These are phyloP conservation scores for Tetrahymena thermophila DNA, from an alignment of 73 alveolate species.

Conservation along the genomic window DNA sequence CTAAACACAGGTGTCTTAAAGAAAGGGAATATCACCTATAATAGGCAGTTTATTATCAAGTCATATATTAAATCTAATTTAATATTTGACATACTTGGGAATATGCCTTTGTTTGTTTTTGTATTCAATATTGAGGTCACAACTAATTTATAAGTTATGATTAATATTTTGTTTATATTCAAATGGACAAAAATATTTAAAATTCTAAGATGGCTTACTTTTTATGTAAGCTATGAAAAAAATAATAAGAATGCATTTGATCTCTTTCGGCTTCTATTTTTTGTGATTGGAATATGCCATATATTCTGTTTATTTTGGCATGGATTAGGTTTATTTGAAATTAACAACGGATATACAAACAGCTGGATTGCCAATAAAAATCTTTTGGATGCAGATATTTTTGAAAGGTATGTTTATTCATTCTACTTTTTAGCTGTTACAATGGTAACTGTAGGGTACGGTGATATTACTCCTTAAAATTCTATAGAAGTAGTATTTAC, in stretches of 20 bases:
- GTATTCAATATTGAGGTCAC: not conserved
- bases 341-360: not conserved
- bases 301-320: conserved; percentile 10
- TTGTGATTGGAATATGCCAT: not conserved
- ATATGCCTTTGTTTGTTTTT: not conserved
- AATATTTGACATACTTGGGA: not conserved
- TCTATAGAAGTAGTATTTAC: conserved; percentile 44
- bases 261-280: not conserved
- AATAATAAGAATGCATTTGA: conserved; percentile 8
- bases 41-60: not conserved
- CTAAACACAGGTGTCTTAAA: conserved; percentile 7
- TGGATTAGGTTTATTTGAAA: conserved; percentile 2
- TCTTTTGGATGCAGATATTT: conserved; percentile 6
- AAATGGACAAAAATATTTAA: not conserved
- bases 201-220: not conserved
- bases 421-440: conserved; percentile 53
- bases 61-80: not conserved
- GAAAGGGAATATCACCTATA: not conserved
- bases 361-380: conserved; percentile 3
- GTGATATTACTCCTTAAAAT: conserved; percentile 57
- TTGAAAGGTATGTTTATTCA: conserved; percentile 46
- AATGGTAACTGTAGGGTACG: conserved; percentile 70
- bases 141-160: not conserved
- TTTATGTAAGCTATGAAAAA: not conserved
- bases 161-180: not conserved